Conservation (phyloP, 2,329 filamentous ascomycete genomes). For the Fusarium sp. region DNA sequence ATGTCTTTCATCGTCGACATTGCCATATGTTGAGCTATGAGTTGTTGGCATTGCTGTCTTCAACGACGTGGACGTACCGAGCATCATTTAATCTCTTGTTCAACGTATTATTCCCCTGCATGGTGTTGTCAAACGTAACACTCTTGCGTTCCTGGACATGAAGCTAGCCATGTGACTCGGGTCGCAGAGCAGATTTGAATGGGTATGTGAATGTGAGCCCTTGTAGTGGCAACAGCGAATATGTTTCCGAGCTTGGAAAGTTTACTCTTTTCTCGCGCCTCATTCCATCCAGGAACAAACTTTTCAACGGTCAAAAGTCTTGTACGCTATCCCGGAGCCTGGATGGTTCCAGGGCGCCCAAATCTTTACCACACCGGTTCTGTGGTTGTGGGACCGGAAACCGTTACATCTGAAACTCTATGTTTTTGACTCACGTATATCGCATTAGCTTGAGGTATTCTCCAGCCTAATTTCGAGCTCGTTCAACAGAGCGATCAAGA, state of each 20-base stretch:
- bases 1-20: constrained; percentile 8
- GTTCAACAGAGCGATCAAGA: not conserved
- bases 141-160: constrained; percentile 16
- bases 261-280: constrained; percentile 29
- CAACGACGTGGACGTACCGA: constrained; percentile 23
- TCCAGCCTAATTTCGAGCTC: not conserved
- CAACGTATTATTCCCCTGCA: constrained; percentile 27
- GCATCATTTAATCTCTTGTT: constrained; percentile 15
- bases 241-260: constrained; percentile 23
- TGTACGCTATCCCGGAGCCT: constrained; percentile 12
- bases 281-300: constrained; percentile 20
- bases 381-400: constrained; percentile 36
- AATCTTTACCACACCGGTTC: constrained; percentile 22
- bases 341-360: constrained; percentile 10
- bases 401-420: constrained; percentile 27
- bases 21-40: constrained; percentile 16
- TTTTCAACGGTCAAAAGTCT: constrained; percentile 27
- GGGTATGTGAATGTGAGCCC: constrained; percentile 9
- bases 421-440: constrained; percentile 36
- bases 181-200: constrained; percentile 15
- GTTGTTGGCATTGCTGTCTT: constrained; percentile 23
- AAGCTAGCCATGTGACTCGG: constrained; percentile 31
- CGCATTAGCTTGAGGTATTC: constrained; percentile 23
- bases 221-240: constrained; percentile 7
- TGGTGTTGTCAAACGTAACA: constrained; percentile 26